These are phyloP conservation scores for Neonectria coccinea DNA, from an alignment of 2,329 filamentous ascomycete species.

Conservation along the genomic window DNA sequence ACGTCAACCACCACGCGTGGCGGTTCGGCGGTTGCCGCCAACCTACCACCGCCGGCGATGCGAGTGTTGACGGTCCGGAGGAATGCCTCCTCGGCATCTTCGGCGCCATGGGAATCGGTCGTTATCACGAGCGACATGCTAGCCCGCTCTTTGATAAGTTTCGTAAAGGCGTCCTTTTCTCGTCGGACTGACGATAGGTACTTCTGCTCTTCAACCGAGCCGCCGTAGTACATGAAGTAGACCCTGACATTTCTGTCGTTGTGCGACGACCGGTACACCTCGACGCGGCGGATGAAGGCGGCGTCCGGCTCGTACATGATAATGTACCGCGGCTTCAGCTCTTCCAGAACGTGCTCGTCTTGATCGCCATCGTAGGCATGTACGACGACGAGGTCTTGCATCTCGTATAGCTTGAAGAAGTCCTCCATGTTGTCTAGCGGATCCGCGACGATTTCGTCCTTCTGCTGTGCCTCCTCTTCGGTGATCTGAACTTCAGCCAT, in stretches of 20 bases:
- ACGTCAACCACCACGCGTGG: constrained; percentile 95
- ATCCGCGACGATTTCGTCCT: constrained; percentile 79
- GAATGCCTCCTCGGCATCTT: constrained; percentile 91
- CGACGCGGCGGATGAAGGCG: constrained; percentile 91
- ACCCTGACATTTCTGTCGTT: constrained; percentile 88
- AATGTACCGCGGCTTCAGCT: constrained; percentile 91
- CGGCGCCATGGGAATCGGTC: constrained; percentile 73
- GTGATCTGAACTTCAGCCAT: constrained; percentile 87
- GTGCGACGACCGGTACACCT: constrained; percentile 96
- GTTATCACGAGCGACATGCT: constrained; percentile 92
- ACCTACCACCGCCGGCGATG: constrained; percentile 90
- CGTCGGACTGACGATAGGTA: constrained; percentile 91
- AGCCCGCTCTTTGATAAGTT: constrained; percentile 92
- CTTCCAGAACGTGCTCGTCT: constrained; percentile 96
- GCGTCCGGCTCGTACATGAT: constrained; percentile 99
- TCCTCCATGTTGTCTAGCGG: constrained; percentile 92
- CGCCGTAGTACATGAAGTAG: constrained; percentile 97
- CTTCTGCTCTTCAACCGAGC: constrained; percentile 93
- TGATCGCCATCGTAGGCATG: constrained; percentile 96
- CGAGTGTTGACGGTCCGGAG: constrained; percentile 95
- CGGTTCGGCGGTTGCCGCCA: constrained; percentile 85
- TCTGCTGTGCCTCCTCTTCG: constrained; percentile 79
- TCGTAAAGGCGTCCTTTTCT: constrained; percentile 96
- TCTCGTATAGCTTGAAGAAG: constrained; percentile 91
- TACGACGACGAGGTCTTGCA: constrained; percentile 87